phyloP scores from a whole-genome alignment of 331 rosid genomes.

The Malus hybrid region DNA sequence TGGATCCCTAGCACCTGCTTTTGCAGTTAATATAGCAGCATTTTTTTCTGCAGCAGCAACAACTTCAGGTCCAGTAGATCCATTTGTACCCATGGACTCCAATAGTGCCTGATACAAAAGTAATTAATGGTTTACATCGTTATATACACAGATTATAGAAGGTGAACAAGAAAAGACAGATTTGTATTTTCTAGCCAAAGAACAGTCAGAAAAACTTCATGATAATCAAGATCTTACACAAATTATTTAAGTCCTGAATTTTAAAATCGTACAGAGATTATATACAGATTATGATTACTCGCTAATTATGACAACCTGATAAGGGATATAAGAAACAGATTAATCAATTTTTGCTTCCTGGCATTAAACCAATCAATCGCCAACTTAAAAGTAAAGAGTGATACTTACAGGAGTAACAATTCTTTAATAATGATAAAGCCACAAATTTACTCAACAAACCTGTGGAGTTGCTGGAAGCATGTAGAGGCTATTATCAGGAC shows the following conservation, averaged over 20 bases:
- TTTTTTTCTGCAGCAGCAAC: slow-evolving; percentile 89
- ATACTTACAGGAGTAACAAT: not conserved
- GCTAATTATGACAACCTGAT: not conserved
- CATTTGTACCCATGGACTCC: slow-evolving; percentile 82
- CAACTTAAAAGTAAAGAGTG: not conserved
- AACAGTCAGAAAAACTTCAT: not conserved
- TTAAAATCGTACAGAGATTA: not conserved
- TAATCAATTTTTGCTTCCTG: not conserved
- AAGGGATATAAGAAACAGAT: not conserved
- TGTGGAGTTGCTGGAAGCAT: slow-evolving; percentile 91
- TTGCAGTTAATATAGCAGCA: slow-evolving; percentile 89
- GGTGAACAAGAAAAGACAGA: not conserved
- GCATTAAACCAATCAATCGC: not conserved
- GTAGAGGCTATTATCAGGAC: too few relatives aligned
- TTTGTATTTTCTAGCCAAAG: not conserved
- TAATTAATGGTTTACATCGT: not conserved
- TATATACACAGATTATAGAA: not conserved
- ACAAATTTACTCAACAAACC: too few relatives aligned
- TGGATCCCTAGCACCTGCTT: slow-evolving; percentile 98
- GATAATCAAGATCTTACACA: not conserved
- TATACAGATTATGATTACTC: not conserved
- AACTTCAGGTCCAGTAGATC: slow-evolving; percentile 87
- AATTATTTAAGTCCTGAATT: not conserved
- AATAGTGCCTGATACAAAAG: slow-evolving; percentile 63
- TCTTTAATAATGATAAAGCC: too few relatives aligned